Conservation (phyloP, 148 eudicot genomes). For the Pouteria glomerata region DNA sequence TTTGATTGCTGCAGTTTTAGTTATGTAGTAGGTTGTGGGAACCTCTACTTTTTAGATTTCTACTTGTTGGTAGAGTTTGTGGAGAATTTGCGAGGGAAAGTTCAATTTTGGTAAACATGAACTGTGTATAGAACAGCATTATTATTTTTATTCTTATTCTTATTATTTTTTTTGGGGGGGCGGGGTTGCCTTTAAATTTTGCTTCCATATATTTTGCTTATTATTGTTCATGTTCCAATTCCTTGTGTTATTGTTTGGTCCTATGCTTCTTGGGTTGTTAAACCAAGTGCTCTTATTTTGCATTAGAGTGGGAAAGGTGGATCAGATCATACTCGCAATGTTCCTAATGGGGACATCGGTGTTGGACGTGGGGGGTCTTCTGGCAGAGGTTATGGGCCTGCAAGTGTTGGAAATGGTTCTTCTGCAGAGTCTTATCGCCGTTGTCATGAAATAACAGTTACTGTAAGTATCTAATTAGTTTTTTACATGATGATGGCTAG, state of each 20-base stretch:
- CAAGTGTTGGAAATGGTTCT: constrained; percentile 36
- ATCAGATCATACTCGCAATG: constrained; percentile 17
- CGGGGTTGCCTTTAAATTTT: neutral
- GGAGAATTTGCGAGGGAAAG: neutral
- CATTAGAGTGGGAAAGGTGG: constrained; percentile 36
- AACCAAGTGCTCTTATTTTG: constrained; percentile 1
- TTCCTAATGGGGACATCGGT: constrained; percentile 30
- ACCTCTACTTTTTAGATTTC: too few species aligned
- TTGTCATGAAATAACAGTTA: constrained; percentile 75
- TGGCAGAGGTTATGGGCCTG: constrained; percentile 24
- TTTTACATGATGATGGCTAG: neutral
- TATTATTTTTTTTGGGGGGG: too few species aligned
- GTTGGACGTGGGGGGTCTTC: constrained; percentile 21
- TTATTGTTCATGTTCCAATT: neutral
- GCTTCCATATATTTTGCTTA: neutral
- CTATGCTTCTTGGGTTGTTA: neutral
- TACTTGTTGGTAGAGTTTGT: too few species aligned
- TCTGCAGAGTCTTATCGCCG: constrained; percentile 77
- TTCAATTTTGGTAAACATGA: neutral
- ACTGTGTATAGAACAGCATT: neutral
- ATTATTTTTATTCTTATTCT: too few species aligned
- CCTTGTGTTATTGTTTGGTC: neutral
- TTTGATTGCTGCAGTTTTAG: neutral
- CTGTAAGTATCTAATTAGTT: constrained; percentile 42
- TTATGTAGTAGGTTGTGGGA: neutral